These are phyloP conservation scores for Amborella trichopoda DNA, from an alignment of 164 flowering plant genomes.

Conservation along the genomic window DNA sequence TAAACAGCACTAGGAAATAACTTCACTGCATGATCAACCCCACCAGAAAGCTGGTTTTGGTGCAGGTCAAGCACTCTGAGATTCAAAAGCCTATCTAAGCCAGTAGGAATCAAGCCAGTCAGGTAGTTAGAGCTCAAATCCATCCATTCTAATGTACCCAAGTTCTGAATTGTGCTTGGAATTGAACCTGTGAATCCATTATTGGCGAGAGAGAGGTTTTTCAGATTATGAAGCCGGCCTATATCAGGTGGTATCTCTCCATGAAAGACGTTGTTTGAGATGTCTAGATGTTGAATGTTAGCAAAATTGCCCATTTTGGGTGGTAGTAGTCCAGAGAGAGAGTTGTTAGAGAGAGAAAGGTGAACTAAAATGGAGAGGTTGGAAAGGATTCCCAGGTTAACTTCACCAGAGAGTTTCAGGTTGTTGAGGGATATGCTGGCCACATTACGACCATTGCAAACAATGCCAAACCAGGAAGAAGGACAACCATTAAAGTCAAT, in stretches of 20 bases:
- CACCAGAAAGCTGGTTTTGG: constrained; percentile 65
- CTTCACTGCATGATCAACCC: constrained; percentile 49
- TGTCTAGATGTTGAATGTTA: constrained; percentile 56
- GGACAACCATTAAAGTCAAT: constrained; percentile 97
- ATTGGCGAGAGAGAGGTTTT: constrained; percentile 71
- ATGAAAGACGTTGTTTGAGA: constrained; percentile 67
- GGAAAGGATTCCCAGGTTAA: constrained; percentile 63
- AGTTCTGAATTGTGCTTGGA: constrained; percentile 55
- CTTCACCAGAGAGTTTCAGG: constrained; percentile 58
- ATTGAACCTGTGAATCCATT: constrained; percentile 78
- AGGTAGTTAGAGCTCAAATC: constrained; percentile 77
- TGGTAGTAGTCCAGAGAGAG: constrained; percentile 54
- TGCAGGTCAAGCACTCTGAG: constrained; percentile 78
- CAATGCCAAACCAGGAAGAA: constrained; percentile 93
- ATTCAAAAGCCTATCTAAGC: constrained; percentile 42
- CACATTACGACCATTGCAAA: constrained; percentile 73
- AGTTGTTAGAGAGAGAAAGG: constrained; percentile 80
- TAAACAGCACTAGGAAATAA: constrained; percentile 44
- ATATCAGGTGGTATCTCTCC: constrained; percentile 52
- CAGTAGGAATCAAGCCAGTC: constrained; percentile 42
- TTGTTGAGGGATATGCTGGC: constrained; percentile 77
- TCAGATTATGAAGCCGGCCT: constrained; percentile 41
- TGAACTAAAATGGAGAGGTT: constrained; percentile 77
- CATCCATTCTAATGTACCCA: constrained; percentile 44
- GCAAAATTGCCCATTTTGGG: constrained; percentile 38